phyloP scores from a whole-genome alignment of 192 early-diverging fungal genomes.

The Gryganskiella cystojenkinii region DNA sequence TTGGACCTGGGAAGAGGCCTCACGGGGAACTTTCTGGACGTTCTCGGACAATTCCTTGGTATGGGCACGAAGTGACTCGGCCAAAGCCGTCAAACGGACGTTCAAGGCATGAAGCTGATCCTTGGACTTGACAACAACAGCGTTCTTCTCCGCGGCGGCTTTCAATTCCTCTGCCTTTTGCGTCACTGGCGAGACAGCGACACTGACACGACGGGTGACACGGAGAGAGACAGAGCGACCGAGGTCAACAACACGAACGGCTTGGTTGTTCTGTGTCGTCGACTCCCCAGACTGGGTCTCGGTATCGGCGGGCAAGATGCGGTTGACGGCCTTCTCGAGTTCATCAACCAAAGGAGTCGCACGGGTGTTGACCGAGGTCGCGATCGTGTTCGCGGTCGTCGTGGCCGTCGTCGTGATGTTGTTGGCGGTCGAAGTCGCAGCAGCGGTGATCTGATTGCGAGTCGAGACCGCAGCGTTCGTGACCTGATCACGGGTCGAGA shows the following conservation, averaged over 20 bases:
- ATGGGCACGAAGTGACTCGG: conserved; percentile 25
- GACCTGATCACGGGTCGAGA: conserved; percentile 12
- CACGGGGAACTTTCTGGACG: conserved; percentile 26
- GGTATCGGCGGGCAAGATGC: conserved; percentile 34
- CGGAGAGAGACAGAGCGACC: conserved; percentile 41
- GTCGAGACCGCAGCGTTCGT: conserved; percentile 41
- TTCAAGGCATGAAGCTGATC: conserved; percentile 37
- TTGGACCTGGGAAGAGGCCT: conserved; percentile 19
- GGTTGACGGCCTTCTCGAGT: conserved; percentile 44
- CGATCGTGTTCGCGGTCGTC: conserved; percentile 45
- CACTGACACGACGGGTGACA: conserved; percentile 37
- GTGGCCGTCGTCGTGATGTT: conserved; percentile 22
- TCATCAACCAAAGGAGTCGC: conserved; percentile 32
- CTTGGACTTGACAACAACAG: conserved; percentile 47
- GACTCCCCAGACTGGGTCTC: conserved; percentile 33
- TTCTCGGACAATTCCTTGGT: conserved; percentile 44
- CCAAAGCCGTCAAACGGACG: conserved; percentile 24
- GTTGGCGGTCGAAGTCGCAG: conserved; percentile 13
- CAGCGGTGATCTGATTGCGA: conserved; percentile 36
- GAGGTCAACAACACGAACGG: conserved; percentile 44
- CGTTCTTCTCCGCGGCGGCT: conserved; percentile 37
- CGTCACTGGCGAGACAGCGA: conserved; percentile 28
- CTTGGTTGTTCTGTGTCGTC: conserved; percentile 41
- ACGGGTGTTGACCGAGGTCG: conserved; percentile 49
- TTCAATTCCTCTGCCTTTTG: conserved; percentile 32